Base-by-base conservation (phyloP, 495 filamentous ascomycete genomes). In the Aspergillus sparsus region DNA sequence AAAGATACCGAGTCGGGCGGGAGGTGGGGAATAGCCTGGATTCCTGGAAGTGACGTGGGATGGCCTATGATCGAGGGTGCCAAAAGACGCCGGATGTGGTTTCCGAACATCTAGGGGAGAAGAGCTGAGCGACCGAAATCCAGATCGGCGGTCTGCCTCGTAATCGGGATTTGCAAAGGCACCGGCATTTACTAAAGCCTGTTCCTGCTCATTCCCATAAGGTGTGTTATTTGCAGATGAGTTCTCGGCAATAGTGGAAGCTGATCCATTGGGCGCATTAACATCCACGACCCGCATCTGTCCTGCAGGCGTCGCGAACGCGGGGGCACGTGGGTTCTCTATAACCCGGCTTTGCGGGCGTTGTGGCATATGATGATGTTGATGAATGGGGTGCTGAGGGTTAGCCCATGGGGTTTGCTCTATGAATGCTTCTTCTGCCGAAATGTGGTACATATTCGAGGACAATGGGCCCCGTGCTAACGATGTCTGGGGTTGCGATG, bases 401-500 rank as follows among this genome's bases (percentile, higher is more conserved):
- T 94, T 94, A 32, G 90, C 89, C 91, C 91, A 96, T 1, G 90
- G 88, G 2, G 87, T 93, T 61, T 89, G 85, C 55, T 92, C 88
- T 52, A 93, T 80, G 62, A 92, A 93, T 49, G 89, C 86, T 68
- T 93, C 90, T 64, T 92, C 90, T 9, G 89, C 91, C 37, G 87
- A 81, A 9, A 84, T 72, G 45, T 70, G 70, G 66, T 72, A 73
- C 27, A 66, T 53, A 39, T 67, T 76, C 5, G 74, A 74, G 47
- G 75, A 68, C 66, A 77, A 68, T 34, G 71, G 57, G 21, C 63
- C 67, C 3, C 77, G 72, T 45, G 71, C 65, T 49, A 65, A 60
- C 13, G 62, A 59, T 9, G 61, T 31, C 21, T 62, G 60, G 54
- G 66, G 67, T 37, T 72, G 68, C 15, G 71, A 60, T 18, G 57